Percentiles rank a stretch among this genome's conserved stretches.
Evolutionary conservation across 805 yeast genomes (phyloP).

Genomic region (Saccharomycopsis guyanensis): DNA sequence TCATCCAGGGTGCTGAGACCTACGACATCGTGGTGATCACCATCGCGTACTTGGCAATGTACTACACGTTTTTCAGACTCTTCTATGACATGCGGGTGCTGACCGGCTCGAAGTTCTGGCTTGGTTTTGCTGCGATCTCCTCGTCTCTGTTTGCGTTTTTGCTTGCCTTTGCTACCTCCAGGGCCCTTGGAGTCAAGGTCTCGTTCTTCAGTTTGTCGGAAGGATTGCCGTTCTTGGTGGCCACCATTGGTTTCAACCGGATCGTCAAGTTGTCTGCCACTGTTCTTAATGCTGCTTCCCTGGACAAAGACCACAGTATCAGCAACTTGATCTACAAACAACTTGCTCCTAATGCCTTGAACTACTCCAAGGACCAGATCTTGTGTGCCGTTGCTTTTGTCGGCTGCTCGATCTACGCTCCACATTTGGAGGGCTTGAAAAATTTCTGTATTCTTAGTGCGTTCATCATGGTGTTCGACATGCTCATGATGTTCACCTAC

Average conservation of each 20-base stretch:
- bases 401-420: conserved; percentile 57
- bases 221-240: conserved; percentile 89
- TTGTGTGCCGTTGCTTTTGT: conserved; percentile 65
- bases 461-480: conserved; percentile 62
- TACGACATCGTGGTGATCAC: conserved; percentile 77
- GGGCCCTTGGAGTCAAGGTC: conserved; percentile 49
- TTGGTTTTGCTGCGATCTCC: conserved; percentile 69
- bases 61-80: conserved; percentile 68
- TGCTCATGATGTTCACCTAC: conserved; percentile 68
- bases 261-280: conserved; percentile 65
- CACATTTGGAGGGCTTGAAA: conserved; percentile 61
- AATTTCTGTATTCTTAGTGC: conserved; percentile 76
- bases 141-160: conserved; percentile 80
- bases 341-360: conserved; percentile 31
- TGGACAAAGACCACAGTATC: conserved; percentile 26
- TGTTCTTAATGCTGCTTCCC: conserved; percentile 37
- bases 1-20: conserved; percentile 67
- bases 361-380: conserved; percentile 59
- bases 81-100: conserved; percentile 65
- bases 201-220: conserved; percentile 73
- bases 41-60: conserved; percentile 80
- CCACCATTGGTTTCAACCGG: conserved; percentile 86
- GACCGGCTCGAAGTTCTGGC: conserved; percentile 81
- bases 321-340: conserved; percentile 29
- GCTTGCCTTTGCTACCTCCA: conserved; percentile 61